A percentile compares a stretch with the other conserved stretches of the same genome.
These are phyloP conservation scores for Neurospora sp. DNA, from an alignment of 495 filamentous ascomycete species.

Conservation along the genomic window DNA sequence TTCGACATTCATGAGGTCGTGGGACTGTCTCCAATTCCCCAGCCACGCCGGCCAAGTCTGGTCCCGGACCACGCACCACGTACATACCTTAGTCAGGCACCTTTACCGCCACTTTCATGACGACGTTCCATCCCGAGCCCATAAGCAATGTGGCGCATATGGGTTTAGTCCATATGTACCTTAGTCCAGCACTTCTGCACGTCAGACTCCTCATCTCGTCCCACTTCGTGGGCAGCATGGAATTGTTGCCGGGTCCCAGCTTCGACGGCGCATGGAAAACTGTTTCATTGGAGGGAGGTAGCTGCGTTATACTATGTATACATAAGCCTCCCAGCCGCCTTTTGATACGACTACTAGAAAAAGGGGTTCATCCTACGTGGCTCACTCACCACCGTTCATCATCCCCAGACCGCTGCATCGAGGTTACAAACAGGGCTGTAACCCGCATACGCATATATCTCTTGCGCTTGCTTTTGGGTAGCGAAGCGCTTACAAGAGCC, in stretches of 20 bases:
- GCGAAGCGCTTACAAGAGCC: neutral
- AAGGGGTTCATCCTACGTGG: neutral
- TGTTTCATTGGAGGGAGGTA: neutral
- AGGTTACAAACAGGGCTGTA: neutral
- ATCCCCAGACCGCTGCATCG: neutral
- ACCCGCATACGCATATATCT: neutral
- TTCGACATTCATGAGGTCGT: neutral
- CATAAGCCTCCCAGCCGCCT: neutral
- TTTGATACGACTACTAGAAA: neutral
- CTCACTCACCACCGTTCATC: neutral
- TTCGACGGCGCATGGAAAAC: neutral
- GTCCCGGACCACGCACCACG: neutral
- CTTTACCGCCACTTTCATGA: neutral
- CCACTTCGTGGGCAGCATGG: neutral
- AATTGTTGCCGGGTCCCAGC: neutral
- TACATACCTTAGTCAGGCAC: neutral
- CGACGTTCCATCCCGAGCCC: neutral
- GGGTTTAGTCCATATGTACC: no score
- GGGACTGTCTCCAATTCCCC: neutral
- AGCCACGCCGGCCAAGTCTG: neutral
- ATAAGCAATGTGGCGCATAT: neutral
- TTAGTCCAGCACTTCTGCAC: neutral
- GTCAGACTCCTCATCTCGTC: neutral
- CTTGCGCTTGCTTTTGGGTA: neutral
- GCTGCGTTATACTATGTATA: neutral